Percentiles rank a stretch among this genome's conserved stretches.
phyloP scores from a whole-genome alignment of 441 rosid genomes.

The Rhodomyrtus psidioides region DNA sequence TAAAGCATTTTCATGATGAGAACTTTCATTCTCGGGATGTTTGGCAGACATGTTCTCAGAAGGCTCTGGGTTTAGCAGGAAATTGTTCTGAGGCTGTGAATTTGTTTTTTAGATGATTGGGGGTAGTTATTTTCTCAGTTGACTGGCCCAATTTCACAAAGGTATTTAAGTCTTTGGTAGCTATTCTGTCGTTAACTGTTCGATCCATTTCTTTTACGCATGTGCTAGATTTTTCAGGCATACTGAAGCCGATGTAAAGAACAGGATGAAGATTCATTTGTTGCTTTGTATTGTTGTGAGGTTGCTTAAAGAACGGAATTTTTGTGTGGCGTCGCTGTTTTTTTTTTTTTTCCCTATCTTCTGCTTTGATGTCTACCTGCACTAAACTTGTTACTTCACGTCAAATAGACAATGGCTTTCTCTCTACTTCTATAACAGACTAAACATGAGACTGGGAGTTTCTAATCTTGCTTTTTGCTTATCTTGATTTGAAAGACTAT shows the following conservation, averaged over 20 bases:
- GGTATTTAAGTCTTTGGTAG: not conserved
- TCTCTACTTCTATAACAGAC: not conserved
- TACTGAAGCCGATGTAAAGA: not conserved
- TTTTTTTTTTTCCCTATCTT: not conserved
- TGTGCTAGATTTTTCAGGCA: not conserved
- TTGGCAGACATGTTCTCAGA: not conserved
- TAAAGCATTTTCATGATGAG: not conserved
- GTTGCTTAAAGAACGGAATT: not conserved
- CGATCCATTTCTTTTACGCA: not conserved
- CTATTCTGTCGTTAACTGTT: not conserved
- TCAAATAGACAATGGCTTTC: not conserved
- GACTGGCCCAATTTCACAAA: not conserved
- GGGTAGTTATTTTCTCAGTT: not conserved
- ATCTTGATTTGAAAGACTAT: not conserved
- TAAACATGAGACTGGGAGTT: not conserved
- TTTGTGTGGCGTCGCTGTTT: not conserved
- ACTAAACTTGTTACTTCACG: not conserved
- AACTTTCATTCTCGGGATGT: not conserved
- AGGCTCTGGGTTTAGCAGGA: not conserved
- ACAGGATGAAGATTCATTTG: not conserved
- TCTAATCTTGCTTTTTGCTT: not conserved
- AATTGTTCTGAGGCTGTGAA: not conserved
- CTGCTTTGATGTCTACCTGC: not conserved
- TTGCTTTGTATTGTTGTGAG: not conserved
- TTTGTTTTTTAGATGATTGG: not conserved